A percentile compares a stretch with the other conserved stretches of the same genome.
Evolutionary conservation across 768 basidiomycete genomes (phyloP).

Genomic region (Amyloporia xantha): DNA sequence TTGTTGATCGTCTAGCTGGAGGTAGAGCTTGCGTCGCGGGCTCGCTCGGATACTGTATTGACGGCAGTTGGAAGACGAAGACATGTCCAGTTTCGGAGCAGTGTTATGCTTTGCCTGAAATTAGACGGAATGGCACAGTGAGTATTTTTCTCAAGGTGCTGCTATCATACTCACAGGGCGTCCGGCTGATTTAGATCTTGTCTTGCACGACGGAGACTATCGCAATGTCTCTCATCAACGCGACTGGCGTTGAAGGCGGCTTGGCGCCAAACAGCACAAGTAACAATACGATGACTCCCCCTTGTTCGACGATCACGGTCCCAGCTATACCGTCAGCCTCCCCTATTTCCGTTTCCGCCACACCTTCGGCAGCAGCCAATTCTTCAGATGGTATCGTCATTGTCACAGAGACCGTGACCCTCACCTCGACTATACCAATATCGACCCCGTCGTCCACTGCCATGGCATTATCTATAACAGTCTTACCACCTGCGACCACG

Average conservation of each 20-base stretch:
- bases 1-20: too few species aligned
- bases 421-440: background rate
- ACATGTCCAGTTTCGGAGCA: conserved; percentile 30
- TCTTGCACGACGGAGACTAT: conserved; percentile 46
- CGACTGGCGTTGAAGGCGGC: conserved; percentile 41
- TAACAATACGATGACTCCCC: conserved; percentile 14
- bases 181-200: conserved; percentile 29
- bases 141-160: conserved; percentile 13
- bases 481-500: conserved; percentile 4
- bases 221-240: conserved; percentile 38
- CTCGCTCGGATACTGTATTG: conserved; percentile 34
- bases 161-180: background rate
- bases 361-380: background rate
- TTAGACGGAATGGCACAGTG: conserved; percentile 40
- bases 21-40: conserved; percentile 40
- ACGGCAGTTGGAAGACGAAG: conserved; percentile 34
- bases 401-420: background rate
- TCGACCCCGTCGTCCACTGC: background rate
- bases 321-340: too few species aligned
- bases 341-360: background rate
- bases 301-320: too few species aligned
- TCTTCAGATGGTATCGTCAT: background rate
- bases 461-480: too few species aligned
- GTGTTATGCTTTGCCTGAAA: conserved; percentile 50
- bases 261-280: conserved; percentile 20